Evolutionary conservation across 2,329 filamentous ascomycete species (phyloP).

Genomic region (Ceratocystis diversiconidia): DNA sequence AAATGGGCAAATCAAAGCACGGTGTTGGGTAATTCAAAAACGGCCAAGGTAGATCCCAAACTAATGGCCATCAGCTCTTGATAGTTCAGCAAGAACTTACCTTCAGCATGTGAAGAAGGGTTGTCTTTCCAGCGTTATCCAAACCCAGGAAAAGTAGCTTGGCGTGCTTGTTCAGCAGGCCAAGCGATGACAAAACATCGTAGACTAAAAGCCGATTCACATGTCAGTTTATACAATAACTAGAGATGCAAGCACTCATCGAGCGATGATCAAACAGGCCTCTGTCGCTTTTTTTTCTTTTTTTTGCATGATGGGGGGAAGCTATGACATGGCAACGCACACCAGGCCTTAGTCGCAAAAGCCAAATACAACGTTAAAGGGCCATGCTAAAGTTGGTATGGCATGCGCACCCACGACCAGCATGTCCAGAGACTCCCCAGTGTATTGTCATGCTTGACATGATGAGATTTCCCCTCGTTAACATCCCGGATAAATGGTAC

Average conservation of each 20-base stretch:
- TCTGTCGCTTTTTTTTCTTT: not conserved
- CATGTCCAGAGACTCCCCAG: not conserved
- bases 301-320: not conserved
- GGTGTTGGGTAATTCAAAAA: not conserved
- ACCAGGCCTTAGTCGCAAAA: not conserved
- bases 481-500: not conserved
- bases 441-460: not conserved
- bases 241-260: not conserved
- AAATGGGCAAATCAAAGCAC: not conserved
- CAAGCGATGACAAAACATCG: conserved; percentile 75
- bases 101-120: conserved; percentile 90
- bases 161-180: conserved; percentile 87
- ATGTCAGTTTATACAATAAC: conserved; percentile 19
- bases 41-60: not conserved
- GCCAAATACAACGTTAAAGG: not conserved
- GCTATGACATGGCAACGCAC: not conserved
- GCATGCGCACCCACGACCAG: not conserved
- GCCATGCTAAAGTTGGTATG: no score
- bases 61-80: not conserved
- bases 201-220: conserved; percentile 43
- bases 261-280: not conserved
- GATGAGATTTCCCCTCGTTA: not conserved
- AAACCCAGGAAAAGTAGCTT: conserved; percentile 89
- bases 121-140: conserved; percentile 91
- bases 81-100: conserved; percentile 32